These are phyloP conservation scores for Alternaria sp. DNA, from an alignment of 2,329 filamentous ascomycete genomes.

Conservation along the genomic window DNA sequence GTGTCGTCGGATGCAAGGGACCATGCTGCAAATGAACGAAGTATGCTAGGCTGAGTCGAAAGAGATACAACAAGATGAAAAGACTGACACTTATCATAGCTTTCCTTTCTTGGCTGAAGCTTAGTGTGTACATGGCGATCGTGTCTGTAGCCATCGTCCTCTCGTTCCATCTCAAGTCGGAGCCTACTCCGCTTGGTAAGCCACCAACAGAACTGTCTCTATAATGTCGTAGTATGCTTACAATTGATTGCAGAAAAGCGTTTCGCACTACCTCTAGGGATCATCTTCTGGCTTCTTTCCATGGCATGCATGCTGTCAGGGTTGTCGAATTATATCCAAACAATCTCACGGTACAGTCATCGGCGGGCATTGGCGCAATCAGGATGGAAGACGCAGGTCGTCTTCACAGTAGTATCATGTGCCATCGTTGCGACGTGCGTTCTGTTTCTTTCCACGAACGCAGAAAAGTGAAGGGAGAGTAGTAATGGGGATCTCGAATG, in stretches of 20 bases:
- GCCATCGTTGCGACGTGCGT: slow-evolving; percentile 55
- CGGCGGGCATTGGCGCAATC: slow-evolving; percentile 86
- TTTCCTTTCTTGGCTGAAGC: slow-evolving; percentile 89
- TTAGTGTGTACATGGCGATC: slow-evolving; percentile 89
- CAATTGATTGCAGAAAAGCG: slow-evolving; percentile 66
- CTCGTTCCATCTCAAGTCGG: slow-evolving; percentile 85
- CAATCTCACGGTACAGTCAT: slow-evolving; percentile 80
- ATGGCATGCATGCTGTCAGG: slow-evolving; percentile 79
- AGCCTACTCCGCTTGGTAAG: slow-evolving; percentile 59
- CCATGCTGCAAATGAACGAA: slow-evolving; percentile 81
- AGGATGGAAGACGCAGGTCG: slow-evolving; percentile 89
- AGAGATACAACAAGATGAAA: neutral
- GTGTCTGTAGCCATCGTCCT: slow-evolving; percentile 90
- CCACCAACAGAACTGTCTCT: neutral
- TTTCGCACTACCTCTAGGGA: slow-evolving; percentile 83
- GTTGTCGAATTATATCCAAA: slow-evolving; percentile 85
- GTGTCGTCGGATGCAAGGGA: slow-evolving; percentile 77
- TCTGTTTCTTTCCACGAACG: slow-evolving; percentile 53
- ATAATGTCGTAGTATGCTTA: slow-evolving; percentile 4
- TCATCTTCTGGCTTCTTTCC: slow-evolving; percentile 86
- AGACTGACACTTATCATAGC: slow-evolving; percentile 48
- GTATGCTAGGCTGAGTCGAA: slow-evolving; percentile 34
- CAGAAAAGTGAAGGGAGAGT: slow-evolving; percentile 38
- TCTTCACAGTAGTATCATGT: slow-evolving; percentile 58
- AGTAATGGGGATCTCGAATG: slow-evolving; percentile 18